Evolutionary conservation across 2,329 filamentous ascomycete species (phyloP), one percentile per base, ranked within the genome.

Genomic region (Microdochium bolleyi): DNA sequence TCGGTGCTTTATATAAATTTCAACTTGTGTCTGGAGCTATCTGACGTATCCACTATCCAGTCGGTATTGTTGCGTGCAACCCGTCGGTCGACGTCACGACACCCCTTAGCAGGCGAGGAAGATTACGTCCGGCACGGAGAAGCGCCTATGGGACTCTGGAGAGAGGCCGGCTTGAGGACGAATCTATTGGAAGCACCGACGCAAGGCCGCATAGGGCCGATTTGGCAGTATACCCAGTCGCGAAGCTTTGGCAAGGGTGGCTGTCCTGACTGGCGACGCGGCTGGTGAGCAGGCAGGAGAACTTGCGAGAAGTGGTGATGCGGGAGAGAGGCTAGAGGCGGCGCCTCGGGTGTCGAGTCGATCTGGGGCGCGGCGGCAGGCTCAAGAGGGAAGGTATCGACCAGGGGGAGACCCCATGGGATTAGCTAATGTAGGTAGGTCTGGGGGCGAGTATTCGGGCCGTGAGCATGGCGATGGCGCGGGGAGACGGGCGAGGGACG

Each of bases 121-220:
- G 11, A 19, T 38, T 5, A 5, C 34, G 34, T 16, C n/a, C 13
- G 34, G 34, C 34, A 38, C 34, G 22, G 3, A 13, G 19, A 16
- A 24, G 19, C n/a, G 41, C 41, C 21, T 46, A 19, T 46, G 41
- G 41, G 21, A 46, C 41, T 46, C 41, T 46, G 41, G n/a, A 21
- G 16, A 46, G 21, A 46, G n/a, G 41, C 10, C 8, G n/a, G 19
- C n/a, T 11, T 11, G 7, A 11, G 5, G 13, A 22, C 21, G 14
- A 22, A 19, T 19, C 22, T 46, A 19, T 11, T 46, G 41, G 19
- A 46, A 46, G 41, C n/a, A 46, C 41, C 41, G 41, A 46, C 41
- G 41, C 41, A 46, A 46, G 41, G 41, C 41, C 41, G 41, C 41
- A 46, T 46, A 46, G 41, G 41, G 41, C 41, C 41, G 41, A 46